Percentiles rank a stretch among this genome's conserved stretches.
phyloP scores from a whole-genome alignment of 208 protist species.

The Endotrypanum monterogeii region DNA sequence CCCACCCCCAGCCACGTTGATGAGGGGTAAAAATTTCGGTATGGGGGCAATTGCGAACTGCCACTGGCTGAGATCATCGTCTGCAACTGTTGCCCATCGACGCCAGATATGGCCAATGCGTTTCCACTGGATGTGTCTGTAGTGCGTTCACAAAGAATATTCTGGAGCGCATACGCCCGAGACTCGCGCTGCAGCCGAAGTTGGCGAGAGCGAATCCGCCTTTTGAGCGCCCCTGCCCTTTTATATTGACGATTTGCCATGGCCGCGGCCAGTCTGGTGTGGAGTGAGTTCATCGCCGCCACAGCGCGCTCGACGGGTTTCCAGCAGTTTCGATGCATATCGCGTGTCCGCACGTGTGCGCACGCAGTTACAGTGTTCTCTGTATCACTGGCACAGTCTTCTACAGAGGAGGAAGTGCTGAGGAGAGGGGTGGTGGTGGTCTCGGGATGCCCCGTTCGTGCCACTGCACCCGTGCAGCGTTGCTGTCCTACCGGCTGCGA shows the following conservation, averaged over 20 bases:
- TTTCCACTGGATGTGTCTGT: background rate
- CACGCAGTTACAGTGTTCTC: background rate
- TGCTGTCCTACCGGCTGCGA: background rate
- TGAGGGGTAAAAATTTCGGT: constrained; percentile 48
- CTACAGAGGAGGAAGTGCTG: background rate
- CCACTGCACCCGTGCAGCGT: background rate
- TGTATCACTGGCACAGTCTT: background rate
- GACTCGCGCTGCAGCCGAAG: constrained; percentile 18
- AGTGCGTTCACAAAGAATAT: background rate
- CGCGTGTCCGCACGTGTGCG: background rate
- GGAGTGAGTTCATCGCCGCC: constrained; percentile 20
- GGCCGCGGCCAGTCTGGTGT: constrained; percentile 23
- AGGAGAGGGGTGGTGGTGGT: background rate
- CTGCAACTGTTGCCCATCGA: background rate
- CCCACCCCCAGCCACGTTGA: constrained; percentile 44
- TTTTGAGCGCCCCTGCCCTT: constrained; percentile 9
- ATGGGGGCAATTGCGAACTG: constrained; percentile 8
- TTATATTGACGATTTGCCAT: constrained; percentile 26
- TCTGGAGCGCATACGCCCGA: background rate
- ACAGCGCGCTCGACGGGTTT: constrained; percentile 15
- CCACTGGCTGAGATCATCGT: background rate
- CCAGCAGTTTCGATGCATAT: background rate
- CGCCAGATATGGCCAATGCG: background rate
- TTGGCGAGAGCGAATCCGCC: constrained; percentile 15
- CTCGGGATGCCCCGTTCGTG: background rate